Evolutionary conservation across 2,329 filamentous ascomycete genomes (phyloP).

Genomic region (Raffaelea albimanens): DNA sequence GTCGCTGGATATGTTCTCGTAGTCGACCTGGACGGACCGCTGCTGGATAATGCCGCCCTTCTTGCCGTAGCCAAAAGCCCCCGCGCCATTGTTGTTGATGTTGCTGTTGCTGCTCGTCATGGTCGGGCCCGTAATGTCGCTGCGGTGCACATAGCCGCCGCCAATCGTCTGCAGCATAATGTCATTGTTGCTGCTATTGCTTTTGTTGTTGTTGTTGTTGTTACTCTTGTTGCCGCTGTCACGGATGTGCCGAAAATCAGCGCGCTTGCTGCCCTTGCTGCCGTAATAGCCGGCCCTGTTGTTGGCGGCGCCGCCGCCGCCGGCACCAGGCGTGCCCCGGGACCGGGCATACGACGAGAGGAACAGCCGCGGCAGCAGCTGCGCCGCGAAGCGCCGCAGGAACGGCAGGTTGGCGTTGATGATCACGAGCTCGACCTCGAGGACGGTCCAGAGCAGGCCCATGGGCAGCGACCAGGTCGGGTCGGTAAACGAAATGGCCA

Average conservation of each 20-base stretch:
- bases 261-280: not conserved
- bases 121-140: not conserved
- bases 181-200: not conserved
- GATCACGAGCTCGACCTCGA: not conserved
- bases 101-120: not conserved
- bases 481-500: slow-evolving; percentile 1
- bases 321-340: not conserved
- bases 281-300: not conserved
- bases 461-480: slow-evolving; percentile 1
- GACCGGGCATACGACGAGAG: too few species aligned
- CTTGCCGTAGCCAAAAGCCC: not conserved
- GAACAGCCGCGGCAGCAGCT: not conserved
- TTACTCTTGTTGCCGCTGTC: not conserved
- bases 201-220: too few species aligned
- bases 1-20: not conserved
- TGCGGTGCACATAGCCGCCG: not conserved
- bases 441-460: slow-evolving; percentile 2
- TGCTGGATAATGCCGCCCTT: not conserved
- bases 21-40: not conserved
- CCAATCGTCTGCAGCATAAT: not conserved
- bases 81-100: not conserved
- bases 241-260: not conserved
- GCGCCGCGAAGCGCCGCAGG: not conserved
- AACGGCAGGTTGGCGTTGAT: slow-evolving; percentile 3
- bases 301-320: not conserved